phyloP scores from a whole-genome alignment of 169 alveolate species.

The Eimeria brunetti region DNA sequence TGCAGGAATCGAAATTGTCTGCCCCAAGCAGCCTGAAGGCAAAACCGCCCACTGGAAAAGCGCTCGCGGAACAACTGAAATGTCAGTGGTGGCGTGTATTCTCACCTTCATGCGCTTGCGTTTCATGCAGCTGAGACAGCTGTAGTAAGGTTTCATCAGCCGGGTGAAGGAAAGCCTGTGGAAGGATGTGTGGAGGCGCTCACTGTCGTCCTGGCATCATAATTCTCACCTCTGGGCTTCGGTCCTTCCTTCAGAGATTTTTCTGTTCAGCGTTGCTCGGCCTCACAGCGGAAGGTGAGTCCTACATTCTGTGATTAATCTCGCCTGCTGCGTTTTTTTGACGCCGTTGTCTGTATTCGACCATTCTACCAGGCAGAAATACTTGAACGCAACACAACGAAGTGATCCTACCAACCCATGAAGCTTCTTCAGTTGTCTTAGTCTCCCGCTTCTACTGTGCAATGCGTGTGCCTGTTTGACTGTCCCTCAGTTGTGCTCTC shows the following conservation, averaged over 20 bases:
- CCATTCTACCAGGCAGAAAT: neutral
- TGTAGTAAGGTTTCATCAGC: neutral
- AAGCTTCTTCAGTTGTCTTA: neutral
- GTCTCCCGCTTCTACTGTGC: neutral
- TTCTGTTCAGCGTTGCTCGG: neutral
- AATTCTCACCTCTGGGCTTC: neutral
- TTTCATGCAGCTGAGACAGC: neutral
- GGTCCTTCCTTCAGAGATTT: neutral
- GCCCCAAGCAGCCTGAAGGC: neutral
- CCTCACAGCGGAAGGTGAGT: neutral
- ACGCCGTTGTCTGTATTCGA: neutral
- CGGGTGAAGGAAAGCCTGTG: neutral
- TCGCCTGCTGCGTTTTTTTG: neutral
- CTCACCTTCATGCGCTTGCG: neutral
- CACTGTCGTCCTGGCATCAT: neutral
- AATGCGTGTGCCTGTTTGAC: neutral
- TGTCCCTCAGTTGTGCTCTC: slow-evolving; percentile 3
- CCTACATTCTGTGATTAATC: neutral
- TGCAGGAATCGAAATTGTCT: neutral
- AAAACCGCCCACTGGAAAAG: neutral
- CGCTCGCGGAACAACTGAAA: slow-evolving; percentile 15
- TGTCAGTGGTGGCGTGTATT: neutral
- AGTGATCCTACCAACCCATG: neutral
- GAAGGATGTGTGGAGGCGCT: slow-evolving; percentile 11
- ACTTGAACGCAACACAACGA: neutral